Evolutionary conservation across 2,329 filamentous ascomycete species (phyloP).

Genomic region (Rutstroemia sp.): DNA sequence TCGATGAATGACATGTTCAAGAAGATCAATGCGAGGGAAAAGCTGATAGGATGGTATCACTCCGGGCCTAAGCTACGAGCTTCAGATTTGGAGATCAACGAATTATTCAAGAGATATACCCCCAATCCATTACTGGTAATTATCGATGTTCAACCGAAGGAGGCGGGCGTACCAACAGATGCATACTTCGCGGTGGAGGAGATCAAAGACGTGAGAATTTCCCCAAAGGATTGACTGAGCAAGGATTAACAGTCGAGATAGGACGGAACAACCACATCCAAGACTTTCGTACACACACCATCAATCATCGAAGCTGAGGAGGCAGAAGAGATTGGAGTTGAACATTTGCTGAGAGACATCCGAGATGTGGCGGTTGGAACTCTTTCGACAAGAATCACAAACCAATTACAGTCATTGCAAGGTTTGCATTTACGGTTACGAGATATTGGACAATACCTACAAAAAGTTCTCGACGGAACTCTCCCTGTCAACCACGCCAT

Average conservation of each 20-base stretch:
- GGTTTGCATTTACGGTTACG: conserved; percentile 89
- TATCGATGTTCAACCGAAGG: conserved; percentile 96
- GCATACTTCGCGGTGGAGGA: conserved; percentile 99
- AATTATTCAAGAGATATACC: conserved; percentile 98
- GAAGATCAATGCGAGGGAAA: conserved; percentile 98
- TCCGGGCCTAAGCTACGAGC: conserved; percentile 94
- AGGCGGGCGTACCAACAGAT: conserved; percentile 94
- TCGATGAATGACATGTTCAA: conserved; percentile 99
- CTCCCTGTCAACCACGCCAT: conserved; percentile 96
- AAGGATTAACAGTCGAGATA: conserved; percentile 32
- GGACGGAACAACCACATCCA: conserved; percentile 94
- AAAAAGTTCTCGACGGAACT: conserved; percentile 89
- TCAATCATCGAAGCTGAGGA: conserved; percentile 98
- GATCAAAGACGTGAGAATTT: conserved; percentile 83
- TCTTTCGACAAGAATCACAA: conserved; percentile 91
- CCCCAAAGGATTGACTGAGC: not conserved
- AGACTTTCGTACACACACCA: conserved; percentile 97
- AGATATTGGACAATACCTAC: conserved; percentile 91
- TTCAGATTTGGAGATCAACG: conserved; percentile 97
- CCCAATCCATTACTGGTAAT: conserved; percentile 95
- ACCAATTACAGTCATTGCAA: conserved; percentile 94
- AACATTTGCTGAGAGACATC: conserved; percentile 95
- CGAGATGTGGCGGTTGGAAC: conserved; percentile 96
- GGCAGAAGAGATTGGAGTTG: conserved; percentile 97
- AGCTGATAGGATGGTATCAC: conserved; percentile 99